A percentile compares a stretch with the other conserved stretches of the same genome.
These are phyloP conservation scores for Conidiobolus incongruus DNA, from an alignment of 371 early-diverging fungal genomes.

Conservation along the genomic window DNA sequence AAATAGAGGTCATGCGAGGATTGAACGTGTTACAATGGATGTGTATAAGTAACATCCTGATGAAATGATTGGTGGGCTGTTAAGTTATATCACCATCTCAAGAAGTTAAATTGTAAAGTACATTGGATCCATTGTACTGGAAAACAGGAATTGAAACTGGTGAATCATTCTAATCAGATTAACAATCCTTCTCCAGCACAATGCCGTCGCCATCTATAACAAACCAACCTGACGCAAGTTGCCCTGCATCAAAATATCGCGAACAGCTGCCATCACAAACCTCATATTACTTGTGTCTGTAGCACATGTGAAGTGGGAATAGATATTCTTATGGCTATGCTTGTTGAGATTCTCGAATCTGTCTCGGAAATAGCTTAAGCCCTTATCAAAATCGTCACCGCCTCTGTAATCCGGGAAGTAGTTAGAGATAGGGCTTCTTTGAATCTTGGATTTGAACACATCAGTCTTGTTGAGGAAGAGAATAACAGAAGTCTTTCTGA, in stretches of 20 bases:
- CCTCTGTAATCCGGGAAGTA: slow-evolving; percentile 82
- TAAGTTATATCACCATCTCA: too few relatives aligned
- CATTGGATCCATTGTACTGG: too few relatives aligned
- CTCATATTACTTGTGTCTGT: slow-evolving; percentile 50
- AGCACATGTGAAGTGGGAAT: slow-evolving; percentile 29
- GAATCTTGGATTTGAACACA: slow-evolving; percentile 69
- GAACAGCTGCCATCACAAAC: slow-evolving; percentile 48
- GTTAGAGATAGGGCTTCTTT: slow-evolving; percentile 38
- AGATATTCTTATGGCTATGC: slow-evolving; percentile 17
- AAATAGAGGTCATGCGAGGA: too few relatives aligned
- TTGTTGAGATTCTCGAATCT: slow-evolving; percentile 18
- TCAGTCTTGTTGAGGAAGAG: slow-evolving; percentile 93
- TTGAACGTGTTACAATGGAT: too few relatives aligned
- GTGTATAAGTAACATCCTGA: too few relatives aligned
- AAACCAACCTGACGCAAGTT: slow-evolving; percentile 35
- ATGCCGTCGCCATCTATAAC: too few relatives aligned
- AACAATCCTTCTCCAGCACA: too few relatives aligned
- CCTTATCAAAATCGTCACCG: slow-evolving; percentile 37
- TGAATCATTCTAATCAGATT: too few relatives aligned
- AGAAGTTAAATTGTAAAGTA: too few relatives aligned
- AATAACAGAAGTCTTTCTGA: slow-evolving; percentile 77
- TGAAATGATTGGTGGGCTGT: too few relatives aligned
- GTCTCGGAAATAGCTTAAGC: slow-evolving; percentile 16
- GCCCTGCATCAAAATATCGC: slow-evolving; percentile 41
- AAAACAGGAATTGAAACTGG: too few relatives aligned